Base-by-base conservation (phyloP, 2,329 filamentous ascomycete genomes). In the Juglanconis sp. region DNA sequence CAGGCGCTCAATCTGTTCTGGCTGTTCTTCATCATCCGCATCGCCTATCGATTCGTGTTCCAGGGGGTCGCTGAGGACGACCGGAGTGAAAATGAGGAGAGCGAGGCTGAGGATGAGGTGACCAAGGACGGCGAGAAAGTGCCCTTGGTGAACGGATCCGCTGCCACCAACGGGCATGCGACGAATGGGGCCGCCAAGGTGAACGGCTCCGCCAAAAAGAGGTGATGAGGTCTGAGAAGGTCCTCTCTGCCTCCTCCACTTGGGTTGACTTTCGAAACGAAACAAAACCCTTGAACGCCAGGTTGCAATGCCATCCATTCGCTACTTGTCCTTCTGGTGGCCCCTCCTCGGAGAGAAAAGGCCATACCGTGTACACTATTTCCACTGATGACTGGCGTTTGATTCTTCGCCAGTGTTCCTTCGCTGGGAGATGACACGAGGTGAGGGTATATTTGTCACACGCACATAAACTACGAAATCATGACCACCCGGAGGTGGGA, bases 1-100 rank as follows among this genome's bases (percentile, higher is more conserved):
- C 90, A 94, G 74, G 84, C 86, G 1, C 80, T 94, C 56, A 94
- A 94, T 72, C 73, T 93, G 9, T 92, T 93, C 76, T 94, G 90
- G 90, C 83, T 92, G 61, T 91, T 87, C 74, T 86, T 88, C 73
- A 92, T 94, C 68, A 71, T 89, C 61, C 82, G 89, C 65, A 91
- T 93, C 65, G 87, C 88, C 52, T 90, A 87, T 68, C 82, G 89
- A 61, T 89, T 91, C 66, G 77, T 89, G 17, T 79, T 83, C 47
- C 82, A 82, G 67, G 82, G 83, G 55, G 79, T 81, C 24, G 82
- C 81, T 38, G 83, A 87, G 54, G 90, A 93, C 69, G 90, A 92
- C 63, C 82, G 90, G 63, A 91, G 88, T 63, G 88, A 91, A 53
- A 78, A 74, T 17, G 85, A 89, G 67, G 87, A 89, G 51, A 86